Evolutionary conservation across 805 yeast genomes (phyloP), one percentile per base, ranked within the genome.

Genomic region (Scheffersomyces amazonensis): DNA sequence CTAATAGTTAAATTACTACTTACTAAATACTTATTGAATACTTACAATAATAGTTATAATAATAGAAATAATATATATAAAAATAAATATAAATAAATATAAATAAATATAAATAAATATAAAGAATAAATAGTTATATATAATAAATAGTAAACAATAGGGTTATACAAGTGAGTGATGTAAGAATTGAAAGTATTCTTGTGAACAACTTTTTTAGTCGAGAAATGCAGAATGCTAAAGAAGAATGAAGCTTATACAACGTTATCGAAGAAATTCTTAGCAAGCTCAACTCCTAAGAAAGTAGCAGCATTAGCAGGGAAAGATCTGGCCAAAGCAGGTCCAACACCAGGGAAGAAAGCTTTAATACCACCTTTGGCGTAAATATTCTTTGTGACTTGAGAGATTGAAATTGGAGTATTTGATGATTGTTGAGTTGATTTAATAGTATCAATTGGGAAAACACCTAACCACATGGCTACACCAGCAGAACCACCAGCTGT

Each of bases 261-360:
- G 45, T 62, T 62, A 36, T 66, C 68, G 21, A 69, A 56, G 44
- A 60, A 58, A 44, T 66, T 64, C 47, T 62, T 69, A 18, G 96
- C 87, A 41, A 90, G 55, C 61, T 91, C 99, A 21, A 91, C 98
- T 33, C 98, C 99, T 24, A 88, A 76, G 68, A 91, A 91, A 2
- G 98, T 90, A 7, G 99, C 98, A n/a, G 99, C 99, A 63, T 93
- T 91, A 17, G 98, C 98, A n/a, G n/a, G n/a, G n/a, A 93, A 91
- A 29, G 95, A 83, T 62, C 99, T 78, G 18, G 88, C 78, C 54
- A 91, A 69, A 2, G 98, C 98, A 5, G 99, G 97, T 0, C 96
- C 97, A 17, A 91, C 73, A 40, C 99, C 99, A 2, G 98, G 98
- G 87, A 90, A 91, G 66, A 91, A 91, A 0, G 95, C 96, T 58